These are phyloP conservation scores for Prunus dulcis DNA, from an alignment of 306 rosid species.

Conservation along the genomic window DNA sequence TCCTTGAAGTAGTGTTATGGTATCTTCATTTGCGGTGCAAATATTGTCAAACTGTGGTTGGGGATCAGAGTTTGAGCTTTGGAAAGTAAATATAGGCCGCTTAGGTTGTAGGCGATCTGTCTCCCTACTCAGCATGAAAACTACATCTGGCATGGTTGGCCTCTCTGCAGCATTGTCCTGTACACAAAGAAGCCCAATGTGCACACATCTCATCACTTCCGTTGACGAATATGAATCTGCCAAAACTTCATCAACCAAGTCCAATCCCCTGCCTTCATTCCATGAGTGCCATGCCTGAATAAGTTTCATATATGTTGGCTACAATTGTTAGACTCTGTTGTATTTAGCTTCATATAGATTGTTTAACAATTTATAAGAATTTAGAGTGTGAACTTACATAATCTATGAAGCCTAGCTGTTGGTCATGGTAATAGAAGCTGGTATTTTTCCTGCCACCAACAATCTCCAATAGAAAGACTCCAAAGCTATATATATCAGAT, in stretches of 20 bases:
- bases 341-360: not conserved
- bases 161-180: slow-evolving; percentile 22
- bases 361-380: not conserved
- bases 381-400: slow-evolving; percentile 22
- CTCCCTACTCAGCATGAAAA: slow-evolving; percentile 11
- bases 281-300: slow-evolving; percentile 10
- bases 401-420: slow-evolving; percentile 21
- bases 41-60: not conserved
- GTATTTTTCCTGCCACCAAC: slow-evolving; percentile 25
- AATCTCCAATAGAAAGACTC: slow-evolving; percentile 33
- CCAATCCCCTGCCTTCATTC: slow-evolving; percentile 6
- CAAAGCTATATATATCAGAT: slow-evolving; percentile 34
- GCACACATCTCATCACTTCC: slow-evolving; percentile 16
- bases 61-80: not conserved
- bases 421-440: slow-evolving; percentile 1
- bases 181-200: slow-evolving; percentile 23
- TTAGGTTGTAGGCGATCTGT: slow-evolving; percentile 13
- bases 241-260: slow-evolving; percentile 7
- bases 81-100: slow-evolving; percentile 1
- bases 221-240: not conserved
- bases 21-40: slow-evolving; percentile 15
- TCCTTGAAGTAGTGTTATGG: slow-evolving; percentile 4
- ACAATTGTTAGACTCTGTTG: not conserved
- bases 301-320: not conserved
- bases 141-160: slow-evolving; percentile 23